Evolutionary conservation across 768 basidiomycete species (phyloP).

Genomic region (Amanita fuliginea): DNA sequence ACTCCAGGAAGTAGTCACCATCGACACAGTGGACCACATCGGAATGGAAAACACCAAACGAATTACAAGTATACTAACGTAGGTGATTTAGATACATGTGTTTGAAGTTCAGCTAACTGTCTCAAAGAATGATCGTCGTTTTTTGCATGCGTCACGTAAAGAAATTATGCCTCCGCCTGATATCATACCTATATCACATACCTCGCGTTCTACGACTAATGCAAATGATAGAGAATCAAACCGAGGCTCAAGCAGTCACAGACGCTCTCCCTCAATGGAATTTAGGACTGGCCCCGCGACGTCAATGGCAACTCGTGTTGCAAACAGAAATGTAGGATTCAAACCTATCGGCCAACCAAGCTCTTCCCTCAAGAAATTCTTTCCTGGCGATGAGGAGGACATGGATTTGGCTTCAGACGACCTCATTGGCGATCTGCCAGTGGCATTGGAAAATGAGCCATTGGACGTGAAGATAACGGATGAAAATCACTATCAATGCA

Average conservation of each 20-base stretch:
- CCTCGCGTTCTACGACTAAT: slow-evolving; percentile 1
- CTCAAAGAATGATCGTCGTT: slow-evolving; percentile 4
- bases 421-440: slow-evolving; percentile 9
- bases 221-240: neutral
- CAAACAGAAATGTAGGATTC: slow-evolving; percentile 40
- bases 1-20: slow-evolving; percentile 17
- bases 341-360: slow-evolving; percentile 51
- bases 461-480: neutral
- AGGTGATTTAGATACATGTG: slow-evolving; percentile 9
- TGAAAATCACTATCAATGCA: neutral
- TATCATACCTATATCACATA: slow-evolving; percentile 7
- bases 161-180: slow-evolving; percentile 20
- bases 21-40: slow-evolving; percentile 8
- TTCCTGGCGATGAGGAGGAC: slow-evolving; percentile 76
- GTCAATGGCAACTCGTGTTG: slow-evolving; percentile 11
- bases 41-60: slow-evolving; percentile 22
- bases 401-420: slow-evolving; percentile 25
- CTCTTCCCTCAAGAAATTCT: slow-evolving; percentile 65
- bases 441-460: slow-evolving; percentile 1
- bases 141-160: neutral
- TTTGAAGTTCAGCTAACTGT: neutral
- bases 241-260: neutral
- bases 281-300: neutral
- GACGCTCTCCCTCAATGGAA: neutral
- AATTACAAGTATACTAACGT: slow-evolving; percentile 26